Evolutionary conservation across 495 filamentous ascomycete genomes (phyloP).

Genomic region (Hypoxylon intermedium): DNA sequence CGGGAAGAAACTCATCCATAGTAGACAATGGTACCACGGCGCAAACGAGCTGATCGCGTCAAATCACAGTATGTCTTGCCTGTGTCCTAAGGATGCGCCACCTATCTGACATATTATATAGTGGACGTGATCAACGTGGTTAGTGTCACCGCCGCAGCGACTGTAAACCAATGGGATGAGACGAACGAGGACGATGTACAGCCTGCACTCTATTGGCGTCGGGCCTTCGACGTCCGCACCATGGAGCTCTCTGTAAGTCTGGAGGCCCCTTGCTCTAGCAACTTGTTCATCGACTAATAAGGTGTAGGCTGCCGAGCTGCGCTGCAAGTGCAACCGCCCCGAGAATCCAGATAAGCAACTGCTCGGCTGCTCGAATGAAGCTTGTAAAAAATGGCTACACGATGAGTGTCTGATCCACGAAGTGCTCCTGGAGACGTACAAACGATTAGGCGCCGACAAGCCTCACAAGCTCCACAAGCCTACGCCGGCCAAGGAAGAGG

Average conservation of each 20-base stretch:
- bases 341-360: conserved; percentile 69
- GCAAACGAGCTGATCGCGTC: conserved; percentile 71
- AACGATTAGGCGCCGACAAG: conserved; percentile 54
- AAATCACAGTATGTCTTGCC: conserved; percentile 72
- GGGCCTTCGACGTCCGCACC: conserved; percentile 64
- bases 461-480: conserved; percentile 51
- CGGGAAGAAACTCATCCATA: conserved; percentile 52
- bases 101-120: conserved; percentile 42
- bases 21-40: conserved; percentile 72
- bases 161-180: conserved; percentile 63
- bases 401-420: conserved; percentile 64
- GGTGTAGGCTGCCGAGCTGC: conserved; percentile 59
- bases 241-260: conserved; percentile 64
- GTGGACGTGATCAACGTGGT: conserved; percentile 63
- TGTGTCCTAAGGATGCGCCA: conserved; percentile 48
- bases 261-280: background rate
- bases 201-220: conserved; percentile 68
- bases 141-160: conserved; percentile 55
- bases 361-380: conserved; percentile 61
- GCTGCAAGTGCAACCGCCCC: conserved; percentile 67
- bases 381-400: conserved; percentile 70
- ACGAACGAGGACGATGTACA: conserved; percentile 66
- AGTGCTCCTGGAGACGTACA: conserved; percentile 54
- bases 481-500: conserved; percentile 45
- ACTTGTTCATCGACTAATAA: conserved; percentile 3